These are phyloP conservation scores for Tolypocladium tundrense DNA, from an alignment of 2,329 filamentous ascomycete genomes.

Conservation along the genomic window DNA sequence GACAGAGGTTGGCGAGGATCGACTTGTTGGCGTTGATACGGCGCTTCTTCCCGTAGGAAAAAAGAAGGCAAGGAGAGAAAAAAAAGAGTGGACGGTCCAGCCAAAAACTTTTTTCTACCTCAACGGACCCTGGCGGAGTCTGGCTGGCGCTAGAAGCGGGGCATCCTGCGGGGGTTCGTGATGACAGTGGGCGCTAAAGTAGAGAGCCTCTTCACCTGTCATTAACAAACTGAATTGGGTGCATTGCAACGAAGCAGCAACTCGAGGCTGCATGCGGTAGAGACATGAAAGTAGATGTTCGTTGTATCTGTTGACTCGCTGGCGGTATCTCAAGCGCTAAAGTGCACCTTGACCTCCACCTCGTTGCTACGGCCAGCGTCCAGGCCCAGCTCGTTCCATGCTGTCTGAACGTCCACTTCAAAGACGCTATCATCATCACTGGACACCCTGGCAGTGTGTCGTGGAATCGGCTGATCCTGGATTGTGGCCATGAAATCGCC, in stretches of 20 bases:
- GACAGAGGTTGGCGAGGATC: constrained; percentile 14
- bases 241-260: no score
- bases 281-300: no score
- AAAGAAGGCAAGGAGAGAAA: constrained; percentile 31
- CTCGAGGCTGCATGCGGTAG: no score
- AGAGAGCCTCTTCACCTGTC: background rate
- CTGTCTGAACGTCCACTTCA: constrained; percentile 64
- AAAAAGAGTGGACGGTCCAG: constrained; percentile 22
- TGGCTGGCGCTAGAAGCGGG: background rate
- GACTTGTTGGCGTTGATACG: constrained; percentile 27
- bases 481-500: constrained; percentile 66
- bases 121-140: constrained; percentile 9
- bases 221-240: no score
- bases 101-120: constrained; percentile 29
- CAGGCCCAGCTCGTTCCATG: constrained; percentile 67
- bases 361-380: constrained; percentile 72
- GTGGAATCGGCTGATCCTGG: constrained; percentile 58
- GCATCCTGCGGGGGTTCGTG: background rate
- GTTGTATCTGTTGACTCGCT: no score
- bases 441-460: constrained; percentile 52
- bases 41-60: constrained; percentile 45
- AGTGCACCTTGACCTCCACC: constrained; percentile 55
- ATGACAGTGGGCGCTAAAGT: background rate
- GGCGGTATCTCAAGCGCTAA: constrained; percentile 23
- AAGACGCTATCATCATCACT: constrained; percentile 48